Evolutionary conservation across 495 filamentous ascomycete species (phyloP).

Genomic region (Arthonia radiata): DNA sequence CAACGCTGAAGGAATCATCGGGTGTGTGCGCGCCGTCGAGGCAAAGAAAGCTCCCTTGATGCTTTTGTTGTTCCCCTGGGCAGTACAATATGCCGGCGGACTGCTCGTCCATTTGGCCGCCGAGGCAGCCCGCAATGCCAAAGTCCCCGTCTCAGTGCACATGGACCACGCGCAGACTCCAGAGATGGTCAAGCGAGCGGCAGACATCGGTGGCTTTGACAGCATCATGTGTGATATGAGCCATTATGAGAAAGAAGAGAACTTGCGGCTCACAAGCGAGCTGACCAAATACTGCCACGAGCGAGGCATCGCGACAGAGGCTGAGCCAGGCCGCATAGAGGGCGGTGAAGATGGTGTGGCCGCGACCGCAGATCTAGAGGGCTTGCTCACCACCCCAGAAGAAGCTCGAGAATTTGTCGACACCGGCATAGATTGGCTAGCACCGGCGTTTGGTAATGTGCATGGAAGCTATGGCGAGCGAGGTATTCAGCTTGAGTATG

Average conservation of each 20-base stretch:
- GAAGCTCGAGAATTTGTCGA: conserved; percentile 52
- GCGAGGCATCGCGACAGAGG: conserved; percentile 53
- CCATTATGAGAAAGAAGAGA: conserved; percentile 61
- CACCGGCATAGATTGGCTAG: conserved; percentile 63
- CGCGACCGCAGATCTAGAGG: conserved; percentile 51
- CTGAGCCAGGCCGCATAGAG: conserved; percentile 61
- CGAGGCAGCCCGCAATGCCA: conserved; percentile 34
- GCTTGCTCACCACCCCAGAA: conserved; percentile 50
- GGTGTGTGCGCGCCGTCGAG: conserved; percentile 54
- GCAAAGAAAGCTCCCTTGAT: conserved; percentile 47
- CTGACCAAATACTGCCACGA: conserved; percentile 46
- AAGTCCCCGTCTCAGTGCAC: conserved; percentile 47
- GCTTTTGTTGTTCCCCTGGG: conserved; percentile 77
- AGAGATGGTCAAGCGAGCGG: conserved; percentile 41
- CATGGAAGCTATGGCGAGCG: conserved; percentile 74
- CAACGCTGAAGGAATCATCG: conserved; percentile 66
- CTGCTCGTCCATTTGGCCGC: conserved; percentile 39
- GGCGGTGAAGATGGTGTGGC: conserved; percentile 66
- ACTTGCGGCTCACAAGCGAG: conserved; percentile 44
- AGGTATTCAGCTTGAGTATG: too few relatives aligned
- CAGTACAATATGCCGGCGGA: conserved; percentile 40
- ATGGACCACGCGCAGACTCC: conserved; percentile 54
- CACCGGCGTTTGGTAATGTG: conserved; percentile 68
- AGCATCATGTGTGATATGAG: conserved; percentile 63
- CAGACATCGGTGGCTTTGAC: conserved; percentile 43